A percentile compares a stretch with the other conserved stretches of the same genome.
Evolutionary conservation across 164 flowering plant species (phyloP).

Genomic region (Umbilicus rupestris): DNA sequence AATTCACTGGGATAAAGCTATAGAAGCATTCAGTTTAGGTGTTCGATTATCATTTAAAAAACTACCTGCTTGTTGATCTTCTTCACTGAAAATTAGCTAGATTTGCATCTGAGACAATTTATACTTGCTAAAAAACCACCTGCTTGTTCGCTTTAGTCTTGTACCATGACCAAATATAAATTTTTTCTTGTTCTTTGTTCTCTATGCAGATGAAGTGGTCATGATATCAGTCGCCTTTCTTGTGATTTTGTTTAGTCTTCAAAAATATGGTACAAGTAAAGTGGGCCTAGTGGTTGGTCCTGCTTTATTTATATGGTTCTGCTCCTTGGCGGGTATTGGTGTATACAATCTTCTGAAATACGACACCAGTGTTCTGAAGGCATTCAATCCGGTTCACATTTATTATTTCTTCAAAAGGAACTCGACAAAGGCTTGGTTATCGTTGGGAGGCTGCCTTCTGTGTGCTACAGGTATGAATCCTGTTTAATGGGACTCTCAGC

Average conservation of each 20-base stretch:
- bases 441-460: constrained; percentile 94
- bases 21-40: too few relatives aligned
- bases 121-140: too few relatives aligned
- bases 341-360: constrained; percentile 81
- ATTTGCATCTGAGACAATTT: not conserved
- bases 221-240: constrained; percentile 91
- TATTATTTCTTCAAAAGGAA: constrained; percentile 88
- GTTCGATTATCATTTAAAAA: too few relatives aligned
- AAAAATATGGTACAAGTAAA: constrained; percentile 95
- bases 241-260: constrained; percentile 80
- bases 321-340: constrained; percentile 86
- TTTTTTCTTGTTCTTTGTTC: not conserved
- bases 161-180: not conserved
- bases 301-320: constrained; percentile 91
- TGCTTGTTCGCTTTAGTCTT: not conserved
- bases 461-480: constrained; percentile 71
- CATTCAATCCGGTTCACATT: constrained; percentile 88
- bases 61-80: too few relatives aligned
- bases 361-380: constrained; percentile 67
- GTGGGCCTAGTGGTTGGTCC: constrained; percentile 95
- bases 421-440: constrained; percentile 75
- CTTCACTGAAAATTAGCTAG: not conserved
- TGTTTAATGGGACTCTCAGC: not conserved
- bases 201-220: constrained; percentile 76
- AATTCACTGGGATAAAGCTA: too few relatives aligned